phyloP scores from a whole-genome alignment of 768 basidiomycete genomes.

The Termitomyces sp. region DNA sequence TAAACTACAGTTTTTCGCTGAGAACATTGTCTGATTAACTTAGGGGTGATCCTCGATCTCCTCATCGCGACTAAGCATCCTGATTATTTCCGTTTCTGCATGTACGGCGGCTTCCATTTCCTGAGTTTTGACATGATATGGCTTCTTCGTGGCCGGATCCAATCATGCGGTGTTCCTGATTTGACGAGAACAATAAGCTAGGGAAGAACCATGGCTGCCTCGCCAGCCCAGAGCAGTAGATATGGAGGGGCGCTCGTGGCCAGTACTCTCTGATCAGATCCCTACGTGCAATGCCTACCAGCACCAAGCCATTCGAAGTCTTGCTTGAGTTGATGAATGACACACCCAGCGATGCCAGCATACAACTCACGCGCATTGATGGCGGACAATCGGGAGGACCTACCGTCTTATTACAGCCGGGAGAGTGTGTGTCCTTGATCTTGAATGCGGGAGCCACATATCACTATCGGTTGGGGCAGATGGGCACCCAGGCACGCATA shows the following conservation, averaged over 20 bases:
- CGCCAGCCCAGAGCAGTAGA: conserved; percentile 8
- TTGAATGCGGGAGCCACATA: conserved; percentile 44
- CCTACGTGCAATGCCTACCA: conserved; percentile 34
- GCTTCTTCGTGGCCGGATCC: conserved; percentile 8
- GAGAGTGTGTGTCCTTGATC: conserved; percentile 41
- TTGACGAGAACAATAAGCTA: conserved; percentile 27
- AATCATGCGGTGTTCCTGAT: conserved; percentile 17
- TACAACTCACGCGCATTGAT: conserved; percentile 32
- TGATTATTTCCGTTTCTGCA: neutral
- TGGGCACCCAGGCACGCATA: conserved; percentile 32
- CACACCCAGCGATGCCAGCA: conserved; percentile 30
- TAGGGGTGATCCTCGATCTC: neutral
- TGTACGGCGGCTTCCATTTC: neutral
- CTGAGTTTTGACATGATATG: conserved; percentile 2
- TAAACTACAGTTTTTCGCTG: neutral
- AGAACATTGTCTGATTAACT: neutral
- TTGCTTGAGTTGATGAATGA: conserved; percentile 49
- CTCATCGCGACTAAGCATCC: neutral
- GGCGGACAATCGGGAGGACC: conserved; percentile 24
- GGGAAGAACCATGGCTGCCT: conserved; percentile 11
- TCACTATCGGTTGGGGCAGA: conserved; percentile 39
- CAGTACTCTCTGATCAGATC: conserved; percentile 7
- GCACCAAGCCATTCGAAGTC: conserved; percentile 49
- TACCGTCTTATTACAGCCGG: conserved; percentile 31
- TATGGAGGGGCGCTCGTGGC: conserved; percentile 6